Percentiles rank a stretch among this genome's conserved stretches.
Evolutionary conservation across 2,329 filamentous ascomycete species (phyloP).

Genomic region (Nannizziopsis arthrosporioides): DNA sequence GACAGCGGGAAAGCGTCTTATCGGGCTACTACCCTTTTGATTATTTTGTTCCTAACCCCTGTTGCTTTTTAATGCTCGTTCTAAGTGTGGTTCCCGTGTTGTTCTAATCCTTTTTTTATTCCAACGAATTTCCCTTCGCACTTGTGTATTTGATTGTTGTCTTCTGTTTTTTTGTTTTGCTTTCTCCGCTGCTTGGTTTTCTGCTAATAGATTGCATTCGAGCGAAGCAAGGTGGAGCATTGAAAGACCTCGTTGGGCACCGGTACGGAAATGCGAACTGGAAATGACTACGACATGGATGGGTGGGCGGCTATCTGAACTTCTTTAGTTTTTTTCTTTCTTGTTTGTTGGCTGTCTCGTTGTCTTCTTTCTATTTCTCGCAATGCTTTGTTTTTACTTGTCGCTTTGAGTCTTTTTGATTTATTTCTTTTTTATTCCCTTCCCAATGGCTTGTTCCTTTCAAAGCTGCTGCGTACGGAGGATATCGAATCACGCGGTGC

Average conservation of each 20-base stretch:
- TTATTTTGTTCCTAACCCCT: background rate
- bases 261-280: conserved; percentile 9
- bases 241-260: conserved; percentile 9
- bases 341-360: conserved; percentile 6
- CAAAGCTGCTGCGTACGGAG: too few species aligned
- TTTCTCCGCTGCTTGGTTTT: background rate
- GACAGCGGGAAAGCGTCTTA: background rate
- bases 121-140: background rate
- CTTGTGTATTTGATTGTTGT: background rate
- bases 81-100: too few species aligned
- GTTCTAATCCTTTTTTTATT: background rate
- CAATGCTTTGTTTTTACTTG: background rate
- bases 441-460: conserved; percentile 8
- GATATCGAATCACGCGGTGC: background rate
- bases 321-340: conserved; percentile 9
- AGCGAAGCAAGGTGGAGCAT: conserved; percentile 10
- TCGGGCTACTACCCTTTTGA: background rate
- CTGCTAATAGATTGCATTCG: conserved; percentile 11
- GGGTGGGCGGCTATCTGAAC: conserved; percentile 17
- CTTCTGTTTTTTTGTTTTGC: background rate
- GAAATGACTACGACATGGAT: conserved; percentile 10
- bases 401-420: conserved; percentile 21
- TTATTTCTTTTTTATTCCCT: conserved; percentile 24
- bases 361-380: conserved; percentile 3
- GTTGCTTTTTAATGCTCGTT: background rate